Percentiles rank a stretch among this genome's conserved stretches.
These are phyloP conservation scores for Croton laevigatus DNA, from an alignment of 441 rosid genomes.

Conservation along the genomic window DNA sequence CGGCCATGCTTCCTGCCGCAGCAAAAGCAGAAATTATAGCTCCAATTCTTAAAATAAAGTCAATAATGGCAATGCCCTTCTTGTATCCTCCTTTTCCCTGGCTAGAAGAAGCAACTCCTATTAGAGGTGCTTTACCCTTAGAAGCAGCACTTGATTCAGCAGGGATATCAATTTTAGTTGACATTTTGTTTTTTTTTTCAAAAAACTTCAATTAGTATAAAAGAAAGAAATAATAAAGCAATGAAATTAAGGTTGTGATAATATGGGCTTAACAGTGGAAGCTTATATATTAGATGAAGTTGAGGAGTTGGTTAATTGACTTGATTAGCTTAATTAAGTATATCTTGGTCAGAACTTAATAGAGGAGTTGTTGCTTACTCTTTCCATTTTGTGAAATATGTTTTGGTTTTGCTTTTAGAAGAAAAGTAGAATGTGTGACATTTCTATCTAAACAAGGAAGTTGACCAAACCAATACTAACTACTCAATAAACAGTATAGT, in stretches of 20 bases:
- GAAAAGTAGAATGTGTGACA: slow-evolving; percentile 6
- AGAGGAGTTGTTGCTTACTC: slow-evolving; percentile 48
- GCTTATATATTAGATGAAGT: slow-evolving; percentile 30
- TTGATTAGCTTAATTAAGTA: neutral
- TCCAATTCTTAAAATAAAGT: slow-evolving; percentile 59
- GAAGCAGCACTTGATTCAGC: slow-evolving; percentile 31
- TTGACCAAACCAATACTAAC: slow-evolving; percentile 19
- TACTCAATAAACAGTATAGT: neutral
- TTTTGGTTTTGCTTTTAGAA: neutral
- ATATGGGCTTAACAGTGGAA: slow-evolving; percentile 17
- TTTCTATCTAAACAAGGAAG: neutral
- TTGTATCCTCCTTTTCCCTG: slow-evolving; percentile 36
- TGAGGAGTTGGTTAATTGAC: slow-evolving; percentile 19
- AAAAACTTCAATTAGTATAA: neutral
- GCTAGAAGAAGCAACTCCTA: slow-evolving; percentile 14
- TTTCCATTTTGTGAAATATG: slow-evolving; percentile 9
- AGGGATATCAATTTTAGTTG: slow-evolving; percentile 21
- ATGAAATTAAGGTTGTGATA: slow-evolving; percentile 22
- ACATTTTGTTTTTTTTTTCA: slow-evolving; percentile 12
- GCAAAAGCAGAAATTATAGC: slow-evolving; percentile 47
- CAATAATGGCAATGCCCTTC: slow-evolving; percentile 61
- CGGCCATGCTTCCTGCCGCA: slow-evolving; percentile 61
- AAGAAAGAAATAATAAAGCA: neutral
- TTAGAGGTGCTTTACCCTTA: slow-evolving; percentile 42
- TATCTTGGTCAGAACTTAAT: neutral